Base-by-base conservation (phyloP, 768 basidiomycete species). In the Suillus weaverae region DNA sequence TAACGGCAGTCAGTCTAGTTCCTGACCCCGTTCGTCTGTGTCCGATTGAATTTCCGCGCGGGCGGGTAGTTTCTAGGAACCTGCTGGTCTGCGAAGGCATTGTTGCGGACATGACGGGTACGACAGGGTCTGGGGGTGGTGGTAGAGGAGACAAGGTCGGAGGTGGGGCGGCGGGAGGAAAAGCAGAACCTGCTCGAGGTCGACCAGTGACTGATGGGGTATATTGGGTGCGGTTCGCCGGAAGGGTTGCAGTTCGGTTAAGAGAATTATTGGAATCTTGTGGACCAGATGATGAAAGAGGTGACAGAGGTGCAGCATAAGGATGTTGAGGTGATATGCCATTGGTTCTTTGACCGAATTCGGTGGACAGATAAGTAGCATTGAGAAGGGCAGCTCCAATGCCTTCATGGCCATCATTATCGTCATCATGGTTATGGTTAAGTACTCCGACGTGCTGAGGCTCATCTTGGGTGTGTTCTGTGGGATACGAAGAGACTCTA, bases 111-210 rank as follows among this genome's bases (percentile, higher is more conserved):
- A 69, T 67, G 56, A 77, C 44, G 14, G 67, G 55, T 14, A 70
- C 55, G 32, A 72, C 66, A 74, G 65, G 44, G 73, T 78, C 74
- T 32, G 89, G 86, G 54, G 76, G 75, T 1, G 89, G 85, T 0
- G 86, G 87, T 0, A 90, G 90, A 14, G 86, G 79, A 4, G 86
- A 82, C 55, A 81, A 79, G 20, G 81, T 78, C 36, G 91, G 91
- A 18, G 88, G 89, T 3, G 90, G 91, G 0, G 80, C 83, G 50
- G 85, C 82, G 13, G 89, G 89, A 6, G 89, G 88, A 43, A 91
- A 83, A 11, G 80, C 81, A 62, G 90, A 87, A 48, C 81, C 74
- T 63, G 89, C 83, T 63, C 84, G 77, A 43, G 88, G 81, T 65
- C 86, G 81, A 46, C 78, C 73, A 18, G 72, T 68, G 30, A 68